Percentiles rank a stretch among this genome's conserved stretches.
Conservation (phyloP, 2,329 filamentous ascomycete species). For the Didymosphaeria variabile region DNA sequence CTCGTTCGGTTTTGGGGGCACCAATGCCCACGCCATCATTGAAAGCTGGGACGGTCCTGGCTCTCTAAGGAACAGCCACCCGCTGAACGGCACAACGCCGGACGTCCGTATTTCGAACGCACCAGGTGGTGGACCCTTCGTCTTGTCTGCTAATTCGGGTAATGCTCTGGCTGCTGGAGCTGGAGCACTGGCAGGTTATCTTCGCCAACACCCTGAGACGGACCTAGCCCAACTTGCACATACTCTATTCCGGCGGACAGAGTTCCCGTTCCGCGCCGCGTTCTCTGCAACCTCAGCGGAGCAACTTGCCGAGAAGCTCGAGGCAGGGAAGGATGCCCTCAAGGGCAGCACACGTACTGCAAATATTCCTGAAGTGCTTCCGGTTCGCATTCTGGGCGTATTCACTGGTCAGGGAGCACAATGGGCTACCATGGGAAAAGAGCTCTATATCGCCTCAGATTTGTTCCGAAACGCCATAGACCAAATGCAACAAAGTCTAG, state of each 20-base stretch:
- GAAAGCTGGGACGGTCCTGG: conserved; percentile 10
- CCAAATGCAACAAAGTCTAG: neutral
- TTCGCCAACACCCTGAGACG: too few relatives aligned
- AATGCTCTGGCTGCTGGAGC: neutral
- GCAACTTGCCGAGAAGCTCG: neutral
- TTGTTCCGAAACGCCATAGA: neutral
- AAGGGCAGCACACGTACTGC: neutral
- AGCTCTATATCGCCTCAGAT: neutral
- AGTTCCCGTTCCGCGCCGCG: neutral
- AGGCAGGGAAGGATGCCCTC: too few relatives aligned
- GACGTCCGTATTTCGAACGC: neutral
- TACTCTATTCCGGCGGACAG: neutral
- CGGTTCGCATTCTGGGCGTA: conserved; percentile 17
- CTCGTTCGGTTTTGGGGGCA: conserved; percentile 17
- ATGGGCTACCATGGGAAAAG: conserved; percentile 24
- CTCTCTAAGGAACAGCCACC: too few relatives aligned
- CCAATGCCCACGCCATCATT: conserved; percentile 25
- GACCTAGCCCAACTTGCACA: neutral
- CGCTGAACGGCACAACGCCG: neutral
- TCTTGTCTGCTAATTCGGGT: neutral
- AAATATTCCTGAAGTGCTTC: too few relatives aligned
- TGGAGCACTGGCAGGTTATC: neutral
- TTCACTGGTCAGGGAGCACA: conserved; percentile 36
- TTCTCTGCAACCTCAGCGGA: neutral
- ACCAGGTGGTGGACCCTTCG: neutral